These are phyloP conservation scores for Suillus ampliporus DNA, from an alignment of 768 basidiomycete species.

Conservation along the genomic window DNA sequence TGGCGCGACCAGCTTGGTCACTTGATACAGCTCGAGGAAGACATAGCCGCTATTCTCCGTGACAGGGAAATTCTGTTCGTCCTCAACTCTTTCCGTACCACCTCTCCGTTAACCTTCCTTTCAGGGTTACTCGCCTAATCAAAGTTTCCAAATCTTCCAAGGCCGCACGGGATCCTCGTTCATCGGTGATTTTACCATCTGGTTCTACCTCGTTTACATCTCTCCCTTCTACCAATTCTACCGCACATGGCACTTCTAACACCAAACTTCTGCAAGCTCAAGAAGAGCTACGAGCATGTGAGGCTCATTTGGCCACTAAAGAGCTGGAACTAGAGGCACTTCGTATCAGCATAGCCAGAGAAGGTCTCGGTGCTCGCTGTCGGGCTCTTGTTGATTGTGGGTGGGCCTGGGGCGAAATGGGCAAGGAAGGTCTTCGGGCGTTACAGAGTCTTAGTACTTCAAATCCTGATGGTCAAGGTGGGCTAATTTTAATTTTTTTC, in stretches of 20 bases:
- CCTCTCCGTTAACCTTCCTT: neutral
- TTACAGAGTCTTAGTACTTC: conserved; percentile 24
- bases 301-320: conserved; percentile 70
- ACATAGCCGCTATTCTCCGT: conserved; percentile 68
- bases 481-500: neutral
- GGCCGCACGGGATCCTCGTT: conserved; percentile 45
- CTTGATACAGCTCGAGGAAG: conserved; percentile 74
- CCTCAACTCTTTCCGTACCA: neutral
- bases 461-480: conserved; percentile 9
- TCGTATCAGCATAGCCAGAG: conserved; percentile 59
- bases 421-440: conserved; percentile 58
- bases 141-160: conserved; percentile 71
- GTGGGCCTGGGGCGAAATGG: conserved; percentile 69
- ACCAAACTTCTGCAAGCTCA: conserved; percentile 70
- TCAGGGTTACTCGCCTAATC: conserved; percentile 77
- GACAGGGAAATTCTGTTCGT: conserved; percentile 86
- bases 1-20: conserved; percentile 67
- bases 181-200: conserved; percentile 32
- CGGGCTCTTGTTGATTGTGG: conserved; percentile 73
- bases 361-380: conserved; percentile 67
- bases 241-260: conserved; percentile 25
- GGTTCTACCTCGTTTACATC: conserved; percentile 53
- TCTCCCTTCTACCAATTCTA: conserved; percentile 39
- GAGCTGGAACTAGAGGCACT: conserved; percentile 64
- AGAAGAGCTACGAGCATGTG: conserved; percentile 82